A percentile compares a stretch with the other conserved stretches of the same genome.
These are phyloP conservation scores for Trichophyton schoenleinii DNA, from an alignment of 2,329 filamentous ascomycete species.

Conservation along the genomic window DNA sequence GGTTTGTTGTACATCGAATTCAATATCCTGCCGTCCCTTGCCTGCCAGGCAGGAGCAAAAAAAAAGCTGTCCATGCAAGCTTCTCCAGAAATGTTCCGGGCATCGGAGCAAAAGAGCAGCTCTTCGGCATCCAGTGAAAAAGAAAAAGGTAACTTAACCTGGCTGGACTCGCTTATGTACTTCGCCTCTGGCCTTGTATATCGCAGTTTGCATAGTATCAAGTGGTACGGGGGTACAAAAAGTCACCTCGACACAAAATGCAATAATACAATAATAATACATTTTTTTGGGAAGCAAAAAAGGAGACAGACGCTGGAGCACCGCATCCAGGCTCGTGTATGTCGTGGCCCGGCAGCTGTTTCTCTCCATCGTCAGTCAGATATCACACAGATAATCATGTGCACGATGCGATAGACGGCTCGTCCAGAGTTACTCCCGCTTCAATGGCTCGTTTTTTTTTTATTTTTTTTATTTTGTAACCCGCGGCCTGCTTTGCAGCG, in stretches of 20 bases:
- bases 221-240: background rate
- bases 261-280: background rate
- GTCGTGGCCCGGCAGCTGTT: background rate
- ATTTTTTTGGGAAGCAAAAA: background rate
- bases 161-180: background rate
- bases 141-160: background rate
- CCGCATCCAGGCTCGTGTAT: background rate
- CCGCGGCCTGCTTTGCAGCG: too few relatives aligned
- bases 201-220: background rate
- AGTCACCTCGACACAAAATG: background rate
- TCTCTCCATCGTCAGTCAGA: background rate
- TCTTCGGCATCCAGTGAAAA: background rate
- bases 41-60: background rate
- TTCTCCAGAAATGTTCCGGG: background rate
- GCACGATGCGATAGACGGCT: background rate
- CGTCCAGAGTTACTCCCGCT: background rate
- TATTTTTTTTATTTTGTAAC: too few relatives aligned
- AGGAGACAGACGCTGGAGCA: background rate
- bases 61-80: background rate
- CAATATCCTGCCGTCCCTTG: background rate
- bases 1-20: background rate
- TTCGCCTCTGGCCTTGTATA: background rate
- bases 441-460: too few relatives aligned
- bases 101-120: background rate
- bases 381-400: background rate